Evolutionary conservation across 805 yeast genomes (phyloP).

Genomic region (Candida nanaspora): DNA sequence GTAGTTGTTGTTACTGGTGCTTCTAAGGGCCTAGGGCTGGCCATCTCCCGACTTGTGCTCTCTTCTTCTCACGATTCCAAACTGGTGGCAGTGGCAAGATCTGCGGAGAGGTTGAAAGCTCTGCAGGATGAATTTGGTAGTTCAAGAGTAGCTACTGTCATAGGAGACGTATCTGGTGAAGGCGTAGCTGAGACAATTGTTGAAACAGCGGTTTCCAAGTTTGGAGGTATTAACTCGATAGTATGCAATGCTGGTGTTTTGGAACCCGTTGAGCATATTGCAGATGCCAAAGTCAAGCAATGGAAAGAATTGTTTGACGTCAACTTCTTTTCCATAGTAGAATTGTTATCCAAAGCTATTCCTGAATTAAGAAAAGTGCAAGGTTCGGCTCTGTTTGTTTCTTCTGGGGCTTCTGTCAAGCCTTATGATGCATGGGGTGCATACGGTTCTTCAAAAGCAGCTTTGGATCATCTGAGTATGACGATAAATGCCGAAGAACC

Average conservation of each 20-base stretch:
- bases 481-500: conserved; percentile 66
- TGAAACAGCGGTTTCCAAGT: conserved; percentile 35
- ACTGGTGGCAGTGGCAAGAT: conserved; percentile 70
- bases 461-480: conserved; percentile 67
- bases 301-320: conserved; percentile 69
- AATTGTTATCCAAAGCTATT: conserved; percentile 44
- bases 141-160: conserved; percentile 41
- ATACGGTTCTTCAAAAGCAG: conserved; percentile 89
- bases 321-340: conserved; percentile 71
- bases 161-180: conserved; percentile 54
- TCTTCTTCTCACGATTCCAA: conserved; percentile 25
- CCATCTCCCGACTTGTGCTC: conserved; percentile 52
- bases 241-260: conserved; percentile 80
- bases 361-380: conserved; percentile 48
- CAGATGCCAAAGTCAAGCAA: conserved; percentile 39
- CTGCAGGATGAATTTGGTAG: conserved; percentile 38
- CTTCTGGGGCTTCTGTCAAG: conserved; percentile 78
- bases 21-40: conserved; percentile 77
- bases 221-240: conserved; percentile 55
- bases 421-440: conserved; percentile 80
- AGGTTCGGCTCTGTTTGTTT: conserved; percentile 72
- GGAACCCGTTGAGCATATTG: conserved; percentile 62
- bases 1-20: conserved; percentile 52
- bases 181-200: conserved; percentile 32
- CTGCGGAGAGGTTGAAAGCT: conserved; percentile 37